Evolutionary conservation across 352 stramenopile species (phyloP).

Genomic region (Pythium brassicae): DNA sequence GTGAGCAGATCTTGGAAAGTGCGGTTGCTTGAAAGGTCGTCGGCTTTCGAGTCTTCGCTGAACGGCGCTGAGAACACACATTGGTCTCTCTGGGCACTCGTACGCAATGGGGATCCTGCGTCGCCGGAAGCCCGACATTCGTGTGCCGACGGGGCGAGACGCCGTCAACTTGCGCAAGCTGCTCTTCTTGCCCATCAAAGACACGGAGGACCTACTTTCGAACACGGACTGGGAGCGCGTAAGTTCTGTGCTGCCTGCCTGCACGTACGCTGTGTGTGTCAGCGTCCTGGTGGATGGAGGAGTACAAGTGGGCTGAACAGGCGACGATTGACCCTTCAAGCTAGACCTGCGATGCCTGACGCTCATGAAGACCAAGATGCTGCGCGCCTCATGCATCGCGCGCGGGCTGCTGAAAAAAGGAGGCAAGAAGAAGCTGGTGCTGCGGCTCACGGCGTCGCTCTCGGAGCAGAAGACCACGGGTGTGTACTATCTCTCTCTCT

Average conservation of each 20-base stretch:
- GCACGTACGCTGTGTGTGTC: too few relatives aligned
- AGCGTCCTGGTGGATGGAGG: too few relatives aligned
- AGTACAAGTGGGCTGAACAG: background rate
- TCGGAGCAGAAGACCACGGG: conserved; percentile 51
- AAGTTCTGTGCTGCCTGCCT: conserved; percentile 4
- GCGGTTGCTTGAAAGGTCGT: background rate
- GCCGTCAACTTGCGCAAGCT: conserved; percentile 79
- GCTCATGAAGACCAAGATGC: conserved; percentile 83
- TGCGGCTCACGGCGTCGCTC: conserved; percentile 55
- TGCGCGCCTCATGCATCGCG: conserved; percentile 72
- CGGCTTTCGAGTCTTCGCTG: too few relatives aligned
- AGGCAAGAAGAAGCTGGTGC: conserved; percentile 55
- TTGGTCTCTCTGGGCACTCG: background rate
- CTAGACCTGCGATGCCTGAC: conserved; percentile 75
- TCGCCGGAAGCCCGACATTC: conserved; percentile 63
- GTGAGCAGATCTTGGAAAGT: too few relatives aligned
- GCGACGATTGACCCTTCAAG: conserved; percentile 16
- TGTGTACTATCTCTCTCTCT: conserved; percentile 9
- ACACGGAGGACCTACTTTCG: conserved; percentile 68
- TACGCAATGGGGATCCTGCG: conserved; percentile 51
- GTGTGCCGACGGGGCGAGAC: conserved; percentile 61
- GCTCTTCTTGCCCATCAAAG: conserved; percentile 61
- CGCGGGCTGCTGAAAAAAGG: conserved; percentile 56
- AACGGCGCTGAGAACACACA: background rate
- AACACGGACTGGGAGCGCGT: conserved; percentile 69